Base-by-base conservation (phyloP, 768 basidiomycete genomes). In the Tulasnella sp. region DNA sequence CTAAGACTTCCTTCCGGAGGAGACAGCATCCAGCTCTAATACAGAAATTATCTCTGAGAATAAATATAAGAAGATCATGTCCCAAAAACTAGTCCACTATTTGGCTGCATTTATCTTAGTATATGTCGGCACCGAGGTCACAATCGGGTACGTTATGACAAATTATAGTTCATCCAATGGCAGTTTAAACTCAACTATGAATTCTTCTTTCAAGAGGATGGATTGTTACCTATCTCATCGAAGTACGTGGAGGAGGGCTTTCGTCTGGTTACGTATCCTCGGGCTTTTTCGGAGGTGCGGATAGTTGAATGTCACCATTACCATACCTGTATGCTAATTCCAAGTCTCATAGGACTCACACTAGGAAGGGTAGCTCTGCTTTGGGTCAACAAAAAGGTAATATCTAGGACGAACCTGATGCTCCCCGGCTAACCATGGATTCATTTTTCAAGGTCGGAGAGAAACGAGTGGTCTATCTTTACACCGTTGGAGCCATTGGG, bases 191-290 rank as follows among this genome's bases (percentile, higher is more conserved):
- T 20, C 19, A 19, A n/a, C 7, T 19, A 28, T 35, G 5, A 20
- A n/a, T n/a, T n/a, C n/a, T n/a, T n/a, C n/a, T 29, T n/a, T 16
- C 28, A 8, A 29, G 39, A 73, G 74, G 74, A 0, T 77, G 76
- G 75, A 74, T 71, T 28, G 75, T 76, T 7, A 75, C 73, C 7
- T 78, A 69, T 56, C 64, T 76, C 25, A 67, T 70, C 8, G 57
- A 67, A 3, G 63, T 68, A 20, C 66, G 74, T 9, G 67, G 67
- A 4, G 75, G 74, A 16, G 74, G 74, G 2, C 59, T 66, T 1
- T 62, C 64, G 0, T 62, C 75, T 13, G 74, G 76, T 3, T 76
- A 75, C 57, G 67, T 74, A 52, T 70, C 72, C 4, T 63, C 70
- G 12, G 73, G 72, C 4, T 73, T 73, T 63, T 74, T 72, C 55